These are phyloP conservation scores for Phytopythium cucurbitacearum DNA, from an alignment of 352 stramenopile genomes.

Conservation along the genomic window DNA sequence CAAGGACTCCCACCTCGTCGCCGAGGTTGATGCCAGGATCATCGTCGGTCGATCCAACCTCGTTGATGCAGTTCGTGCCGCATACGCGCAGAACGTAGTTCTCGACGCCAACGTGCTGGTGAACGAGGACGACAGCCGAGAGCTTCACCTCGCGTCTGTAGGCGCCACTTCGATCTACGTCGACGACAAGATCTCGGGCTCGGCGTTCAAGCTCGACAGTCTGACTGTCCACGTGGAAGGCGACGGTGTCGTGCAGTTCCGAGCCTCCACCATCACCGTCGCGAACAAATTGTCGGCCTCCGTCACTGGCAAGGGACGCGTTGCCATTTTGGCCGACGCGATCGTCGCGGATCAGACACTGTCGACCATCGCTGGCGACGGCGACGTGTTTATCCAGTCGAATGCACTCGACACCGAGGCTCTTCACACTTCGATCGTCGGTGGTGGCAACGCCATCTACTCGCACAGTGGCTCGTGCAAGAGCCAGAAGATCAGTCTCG, in stretches of 20 bases:
- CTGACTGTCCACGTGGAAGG: too few species aligned
- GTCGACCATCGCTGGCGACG: constrained; percentile 1
- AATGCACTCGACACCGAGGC: background rate
- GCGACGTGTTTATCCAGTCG: background rate
- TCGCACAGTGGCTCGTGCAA: background rate
- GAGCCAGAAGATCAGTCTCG: constrained; percentile 2
- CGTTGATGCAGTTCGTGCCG: background rate
- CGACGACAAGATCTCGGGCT: background rate
- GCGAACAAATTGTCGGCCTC: background rate
- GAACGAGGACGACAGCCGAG: background rate
- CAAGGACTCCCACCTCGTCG: background rate
- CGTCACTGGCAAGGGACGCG: background rate
- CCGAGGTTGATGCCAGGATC: background rate
- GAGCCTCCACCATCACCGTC: background rate
- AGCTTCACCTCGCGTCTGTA: background rate
- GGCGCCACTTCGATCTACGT: background rate
- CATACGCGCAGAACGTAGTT: constrained; percentile 4
- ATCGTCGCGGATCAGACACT: background rate
- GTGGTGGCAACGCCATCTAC: background rate
- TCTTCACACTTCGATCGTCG: constrained; percentile 2
- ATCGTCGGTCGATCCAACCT: background rate
- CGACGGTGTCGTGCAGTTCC: background rate
- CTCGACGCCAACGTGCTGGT: background rate
- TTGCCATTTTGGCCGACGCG: background rate
- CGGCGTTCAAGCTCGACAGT: background rate